Evolutionary conservation across 768 basidiomycete species (phyloP).

Genomic region (Rubroboletus pulcherrimus): DNA sequence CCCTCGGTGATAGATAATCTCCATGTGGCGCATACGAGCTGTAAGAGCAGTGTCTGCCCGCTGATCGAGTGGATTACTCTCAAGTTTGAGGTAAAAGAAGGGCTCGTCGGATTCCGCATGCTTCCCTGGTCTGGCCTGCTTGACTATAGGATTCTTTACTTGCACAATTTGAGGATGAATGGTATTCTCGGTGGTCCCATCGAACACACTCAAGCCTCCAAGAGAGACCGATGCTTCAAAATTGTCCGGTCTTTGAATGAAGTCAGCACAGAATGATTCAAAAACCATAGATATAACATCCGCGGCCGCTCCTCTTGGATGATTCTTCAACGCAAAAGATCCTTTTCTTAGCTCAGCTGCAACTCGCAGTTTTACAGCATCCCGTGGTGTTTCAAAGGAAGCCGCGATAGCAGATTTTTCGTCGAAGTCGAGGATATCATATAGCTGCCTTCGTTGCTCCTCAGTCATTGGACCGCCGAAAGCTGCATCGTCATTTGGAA

Average conservation of each 20-base stretch:
- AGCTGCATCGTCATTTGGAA: slow-evolving; percentile 46
- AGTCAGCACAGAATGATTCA: slow-evolving; percentile 78
- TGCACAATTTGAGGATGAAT: slow-evolving; percentile 89
- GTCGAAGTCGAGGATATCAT: slow-evolving; percentile 88
- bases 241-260: slow-evolving; percentile 82
- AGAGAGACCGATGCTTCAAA: slow-evolving; percentile 83
- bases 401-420: slow-evolving; percentile 74
- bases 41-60: slow-evolving; percentile 89
- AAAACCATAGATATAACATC: slow-evolving; percentile 88
- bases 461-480: slow-evolving; percentile 78
- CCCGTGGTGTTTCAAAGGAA: slow-evolving; percentile 66
- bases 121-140: slow-evolving; percentile 34
- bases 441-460: slow-evolving; percentile 85
- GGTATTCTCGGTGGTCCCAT: slow-evolving; percentile 80
- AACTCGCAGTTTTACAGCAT: slow-evolving; percentile 76
- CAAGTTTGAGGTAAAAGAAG: slow-evolving; percentile 91
- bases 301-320: slow-evolving; percentile 57
- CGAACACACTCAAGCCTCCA: slow-evolving; percentile 82
- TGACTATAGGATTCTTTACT: slow-evolving; percentile 48
- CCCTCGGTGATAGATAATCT: slow-evolving; percentile 92
- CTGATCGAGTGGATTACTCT: slow-evolving; percentile 87
- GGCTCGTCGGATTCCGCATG: slow-evolving; percentile 39
- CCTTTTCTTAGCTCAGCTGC: slow-evolving; percentile 80
- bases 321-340: slow-evolving; percentile 75
- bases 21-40: slow-evolving; percentile 90